phyloP scores from a whole-genome alignment of 1,284 basidiomycete genomes.

The Singerocomus inundabilis region DNA sequence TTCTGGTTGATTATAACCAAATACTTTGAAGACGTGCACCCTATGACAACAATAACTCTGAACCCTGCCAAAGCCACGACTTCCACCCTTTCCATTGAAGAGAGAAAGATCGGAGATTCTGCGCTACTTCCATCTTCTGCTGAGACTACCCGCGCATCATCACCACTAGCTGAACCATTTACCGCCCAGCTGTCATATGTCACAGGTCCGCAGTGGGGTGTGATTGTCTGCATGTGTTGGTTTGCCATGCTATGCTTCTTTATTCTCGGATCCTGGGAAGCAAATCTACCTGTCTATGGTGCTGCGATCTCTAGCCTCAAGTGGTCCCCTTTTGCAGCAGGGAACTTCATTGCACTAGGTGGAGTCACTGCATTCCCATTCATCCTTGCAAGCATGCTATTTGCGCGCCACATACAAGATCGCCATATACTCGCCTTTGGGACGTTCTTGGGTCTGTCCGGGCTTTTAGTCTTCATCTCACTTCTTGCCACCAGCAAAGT shows the following conservation, averaged over 20 bases:
- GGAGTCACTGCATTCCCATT: constrained; percentile 64
- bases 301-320: constrained; percentile 42
- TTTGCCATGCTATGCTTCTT: constrained; percentile 74
- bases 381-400: constrained; percentile 58
- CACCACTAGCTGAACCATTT: constrained; percentile 12
- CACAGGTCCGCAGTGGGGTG: constrained; percentile 43
- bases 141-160: neutral
- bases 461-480: constrained; percentile 50
- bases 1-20: constrained; percentile 48
- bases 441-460: constrained; percentile 48
- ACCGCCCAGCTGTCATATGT: constrained; percentile 19
- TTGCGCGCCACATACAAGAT: constrained; percentile 60
- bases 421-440: constrained; percentile 58
- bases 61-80: constrained; percentile 13
- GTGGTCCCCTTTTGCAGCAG: constrained; percentile 62
- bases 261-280: constrained; percentile 69
- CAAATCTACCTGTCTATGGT: constrained; percentile 67
- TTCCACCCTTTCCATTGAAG: constrained; percentile 1
- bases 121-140: neutral
- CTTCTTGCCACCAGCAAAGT: constrained; percentile 43
- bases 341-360: constrained; percentile 70
- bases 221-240: constrained; percentile 68
- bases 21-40: constrained; percentile 57
- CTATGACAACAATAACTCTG: constrained; percentile 13
- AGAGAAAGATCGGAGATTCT: constrained; percentile 2